Evolutionary conservation across 1,139 yeast species (phyloP), one percentile per base, ranked within the genome.

Genomic region (Yamadazyma friedrichii): DNA sequence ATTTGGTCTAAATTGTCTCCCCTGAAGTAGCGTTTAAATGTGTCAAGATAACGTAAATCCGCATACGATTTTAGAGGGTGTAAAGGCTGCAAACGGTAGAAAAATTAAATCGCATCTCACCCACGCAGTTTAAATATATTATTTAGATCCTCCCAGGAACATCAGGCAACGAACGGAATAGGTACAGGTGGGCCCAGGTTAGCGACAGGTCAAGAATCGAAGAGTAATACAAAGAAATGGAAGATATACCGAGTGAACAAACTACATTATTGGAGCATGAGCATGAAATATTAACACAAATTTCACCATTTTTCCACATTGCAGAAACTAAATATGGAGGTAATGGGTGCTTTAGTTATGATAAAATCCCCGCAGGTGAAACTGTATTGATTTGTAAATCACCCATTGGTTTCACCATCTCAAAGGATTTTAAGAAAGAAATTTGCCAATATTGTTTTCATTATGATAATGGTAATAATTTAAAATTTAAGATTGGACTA

Each of bases 341-440:
- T 10, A 67, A 88, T 45, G 88, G 88, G 2, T 82, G 85, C 48
- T 82, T 79, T 56, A 76, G 87, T 12, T 51, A 50, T 2, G 35
- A 40, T 1, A 48, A 54, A 8, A 73, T 82, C 12, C 63, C 72
- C 4, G 51, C 56, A 15, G 76, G 67, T 8, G 70, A 80, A 0
- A 54, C 55, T 2, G 59, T 84, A 2, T 63, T 78, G 36, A 50
- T 48, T 9, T 69, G 77, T 34, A 49, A 56, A 2, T 43, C 58
- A 5, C 80, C 82, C 1, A 55, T 78, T 38, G 71, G 83, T 11
- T 64, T 72, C 12, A 67, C 78, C 1, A 65, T 82, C 3, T 59
- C 71, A 24, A 67, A 72, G 43, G 81, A 79, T 6, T 83, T 80
- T 55, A 73, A 78, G 42, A 82, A 82, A 51, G 89, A 84, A 52